phyloP scores from a whole-genome alignment of 352 stramenopile species.

The Globisporangium echinulatum region DNA sequence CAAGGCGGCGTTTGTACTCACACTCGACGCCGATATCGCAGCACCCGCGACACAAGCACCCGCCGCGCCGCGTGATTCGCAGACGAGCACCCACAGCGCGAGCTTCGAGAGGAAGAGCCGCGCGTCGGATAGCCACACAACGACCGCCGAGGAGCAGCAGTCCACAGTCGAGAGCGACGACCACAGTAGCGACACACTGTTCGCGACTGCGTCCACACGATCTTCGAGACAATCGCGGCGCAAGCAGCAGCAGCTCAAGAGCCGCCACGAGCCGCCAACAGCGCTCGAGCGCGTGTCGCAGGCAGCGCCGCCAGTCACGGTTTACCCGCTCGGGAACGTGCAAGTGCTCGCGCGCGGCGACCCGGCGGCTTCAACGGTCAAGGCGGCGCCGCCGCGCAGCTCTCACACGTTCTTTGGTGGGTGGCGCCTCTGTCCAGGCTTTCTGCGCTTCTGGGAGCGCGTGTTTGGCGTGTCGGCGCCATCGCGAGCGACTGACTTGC shows the following conservation, averaged over 20 bases:
- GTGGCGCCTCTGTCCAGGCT: constrained; percentile 61
- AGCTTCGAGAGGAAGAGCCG: constrained; percentile 7
- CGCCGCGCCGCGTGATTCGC: no score
- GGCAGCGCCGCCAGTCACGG: not conserved
- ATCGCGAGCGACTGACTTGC: not conserved
- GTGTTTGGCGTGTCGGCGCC: constrained; percentile 28
- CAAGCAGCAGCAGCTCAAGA: constrained; percentile 25
- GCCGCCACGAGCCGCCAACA: not conserved
- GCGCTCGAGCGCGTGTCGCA: not conserved
- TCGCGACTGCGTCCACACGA: constrained; percentile 6
- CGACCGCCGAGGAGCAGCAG: constrained; percentile 5
- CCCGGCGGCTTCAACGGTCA: not conserved
- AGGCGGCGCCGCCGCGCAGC: not conserved
- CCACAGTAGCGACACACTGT: not conserved
- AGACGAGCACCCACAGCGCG: not conserved
- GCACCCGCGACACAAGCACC: not conserved
- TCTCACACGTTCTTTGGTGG: constrained; percentile 13
- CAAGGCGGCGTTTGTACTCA: constrained; percentile 4
- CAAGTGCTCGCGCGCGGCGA: constrained; percentile 1
- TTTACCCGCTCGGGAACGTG: not conserved
- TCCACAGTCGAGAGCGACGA: constrained; percentile 3
- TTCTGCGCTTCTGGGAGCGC: constrained; percentile 63
- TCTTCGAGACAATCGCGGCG: constrained; percentile 20
- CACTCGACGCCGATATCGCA: not conserved
- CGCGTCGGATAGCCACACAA: constrained; percentile 1